Evolutionary conservation across 1,284 basidiomycete species (phyloP).

Genomic region (Tetrapyrgos nigripes): DNA sequence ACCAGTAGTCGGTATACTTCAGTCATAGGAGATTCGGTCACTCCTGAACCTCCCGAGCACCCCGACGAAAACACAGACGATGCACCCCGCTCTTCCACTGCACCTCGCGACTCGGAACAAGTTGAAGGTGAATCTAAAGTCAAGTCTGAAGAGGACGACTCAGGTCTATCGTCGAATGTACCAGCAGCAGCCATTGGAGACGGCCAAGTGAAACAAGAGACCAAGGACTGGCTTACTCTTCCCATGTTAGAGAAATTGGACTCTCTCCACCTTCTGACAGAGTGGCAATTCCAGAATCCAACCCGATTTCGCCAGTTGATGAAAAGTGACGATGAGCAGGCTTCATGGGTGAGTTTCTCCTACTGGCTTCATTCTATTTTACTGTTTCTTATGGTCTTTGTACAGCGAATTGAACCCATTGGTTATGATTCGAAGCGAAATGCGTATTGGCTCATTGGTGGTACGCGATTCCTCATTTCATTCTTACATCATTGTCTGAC

Average conservation of each 20-base stretch:
- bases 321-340: slow-evolving; percentile 79
- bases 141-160: slow-evolving; percentile 6
- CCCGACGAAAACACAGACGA: slow-evolving; percentile 8
- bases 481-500: slow-evolving; percentile 8
- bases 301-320: slow-evolving; percentile 69
- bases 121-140: slow-evolving; percentile 5
- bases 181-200: not conserved
- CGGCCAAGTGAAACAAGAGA: slow-evolving; percentile 28
- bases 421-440: slow-evolving; percentile 85
- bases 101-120: not conserved
- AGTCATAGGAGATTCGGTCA: slow-evolving; percentile 18
- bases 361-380: not conserved
- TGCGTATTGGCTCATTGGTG: slow-evolving; percentile 89
- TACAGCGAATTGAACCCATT: slow-evolving; percentile 84
- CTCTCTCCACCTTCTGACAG: slow-evolving; percentile 71
- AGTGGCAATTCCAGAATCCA: slow-evolving; percentile 85
- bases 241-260: slow-evolving; percentile 80
- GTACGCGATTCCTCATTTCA: slow-evolving; percentile 40
- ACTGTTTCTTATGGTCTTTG: not conserved
- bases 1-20: slow-evolving; percentile 28
- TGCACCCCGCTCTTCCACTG: not conserved
- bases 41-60: slow-evolving; percentile 13
- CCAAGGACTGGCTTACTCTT: slow-evolving; percentile 72
- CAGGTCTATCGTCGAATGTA: not conserved
- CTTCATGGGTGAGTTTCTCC: slow-evolving; percentile 67